Percentiles rank a stretch among this genome's conserved stretches.
Conservation (phyloP, 2,329 filamentous ascomycete genomes). For the Neophaeococcomyces aloes region DNA sequence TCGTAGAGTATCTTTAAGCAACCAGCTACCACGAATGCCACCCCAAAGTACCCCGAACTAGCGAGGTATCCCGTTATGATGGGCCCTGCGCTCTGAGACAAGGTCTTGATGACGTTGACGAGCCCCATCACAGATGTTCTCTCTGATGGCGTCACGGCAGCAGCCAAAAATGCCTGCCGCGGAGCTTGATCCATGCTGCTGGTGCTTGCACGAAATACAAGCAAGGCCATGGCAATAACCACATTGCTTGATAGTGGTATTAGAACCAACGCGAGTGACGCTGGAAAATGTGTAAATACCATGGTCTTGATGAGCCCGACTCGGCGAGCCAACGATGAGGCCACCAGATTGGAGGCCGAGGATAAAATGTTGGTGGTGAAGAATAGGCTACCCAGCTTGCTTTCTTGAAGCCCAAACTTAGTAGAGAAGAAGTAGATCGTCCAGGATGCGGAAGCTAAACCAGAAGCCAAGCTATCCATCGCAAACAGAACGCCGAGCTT, state of each 20-base stretch:
- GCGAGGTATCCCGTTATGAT: constrained; percentile 55
- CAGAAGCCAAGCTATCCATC: constrained; percentile 58
- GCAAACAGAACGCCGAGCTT: constrained; percentile 57
- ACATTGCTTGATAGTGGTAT: constrained; percentile 49
- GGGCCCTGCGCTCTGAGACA: constrained; percentile 51
- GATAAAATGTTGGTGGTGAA: constrained; percentile 37
- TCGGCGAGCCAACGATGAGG: constrained; percentile 55
- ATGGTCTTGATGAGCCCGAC: constrained; percentile 54
- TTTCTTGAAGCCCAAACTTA: constrained; percentile 44
- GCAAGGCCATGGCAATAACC: constrained; percentile 46
- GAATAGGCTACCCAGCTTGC: constrained; percentile 45
- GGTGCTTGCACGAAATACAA: constrained; percentile 51
- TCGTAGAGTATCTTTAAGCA: constrained; percentile 53
- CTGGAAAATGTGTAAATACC: constrained; percentile 65
- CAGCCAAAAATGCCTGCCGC: constrained; percentile 57
- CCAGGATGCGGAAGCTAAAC: constrained; percentile 49
- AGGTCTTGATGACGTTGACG: constrained; percentile 59
- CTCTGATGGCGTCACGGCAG: constrained; percentile 53
- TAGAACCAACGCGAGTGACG: constrained; percentile 53
- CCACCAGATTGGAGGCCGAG: constrained; percentile 38
- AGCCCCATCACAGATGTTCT: constrained; percentile 62
- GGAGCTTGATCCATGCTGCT: constrained; percentile 63
- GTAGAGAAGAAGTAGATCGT: constrained; percentile 47
- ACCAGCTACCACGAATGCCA: constrained; percentile 55
- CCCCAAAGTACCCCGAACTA: constrained; percentile 46